A percentile compares a stretch with the other conserved stretches of the same genome.
phyloP scores from a whole-genome alignment of 805 yeast genomes.

The Pichia insulana region DNA sequence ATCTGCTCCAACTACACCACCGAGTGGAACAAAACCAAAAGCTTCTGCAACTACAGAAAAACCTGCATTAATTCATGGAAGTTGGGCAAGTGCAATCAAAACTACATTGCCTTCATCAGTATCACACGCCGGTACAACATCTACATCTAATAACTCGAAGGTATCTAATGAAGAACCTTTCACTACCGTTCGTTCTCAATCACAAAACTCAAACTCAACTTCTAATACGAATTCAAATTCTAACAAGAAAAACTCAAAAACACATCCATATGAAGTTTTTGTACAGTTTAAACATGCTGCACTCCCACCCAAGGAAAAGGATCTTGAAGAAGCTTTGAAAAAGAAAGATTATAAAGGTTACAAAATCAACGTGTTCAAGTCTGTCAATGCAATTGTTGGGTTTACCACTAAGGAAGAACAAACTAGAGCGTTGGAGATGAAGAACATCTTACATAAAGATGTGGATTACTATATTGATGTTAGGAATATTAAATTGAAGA shows the following conservation, averaged over 20 bases:
- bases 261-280: constrained; percentile 1
- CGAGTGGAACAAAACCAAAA: background rate
- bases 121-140: background rate
- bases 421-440: constrained; percentile 1
- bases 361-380: background rate
- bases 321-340: background rate
- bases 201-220: background rate
- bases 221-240: background rate
- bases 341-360: background rate
- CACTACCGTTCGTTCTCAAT: background rate
- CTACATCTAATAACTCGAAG: background rate
- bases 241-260: background rate
- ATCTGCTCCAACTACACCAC: background rate
- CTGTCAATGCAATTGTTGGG: constrained; percentile 5
- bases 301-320: background rate
- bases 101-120: background rate
- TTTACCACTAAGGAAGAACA: constrained; percentile 2
- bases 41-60: background rate
- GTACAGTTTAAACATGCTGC: constrained; percentile 3
- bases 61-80: background rate
- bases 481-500: background rate
- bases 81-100: constrained; percentile 6
- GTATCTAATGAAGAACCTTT: background rate
- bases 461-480: background rate
- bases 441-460: background rate